Percentiles rank a stretch among this genome's conserved stretches.
These are phyloP conservation scores for Metschnikowia proteae DNA, from an alignment of 805 yeast genomes.

Conservation along the genomic window DNA sequence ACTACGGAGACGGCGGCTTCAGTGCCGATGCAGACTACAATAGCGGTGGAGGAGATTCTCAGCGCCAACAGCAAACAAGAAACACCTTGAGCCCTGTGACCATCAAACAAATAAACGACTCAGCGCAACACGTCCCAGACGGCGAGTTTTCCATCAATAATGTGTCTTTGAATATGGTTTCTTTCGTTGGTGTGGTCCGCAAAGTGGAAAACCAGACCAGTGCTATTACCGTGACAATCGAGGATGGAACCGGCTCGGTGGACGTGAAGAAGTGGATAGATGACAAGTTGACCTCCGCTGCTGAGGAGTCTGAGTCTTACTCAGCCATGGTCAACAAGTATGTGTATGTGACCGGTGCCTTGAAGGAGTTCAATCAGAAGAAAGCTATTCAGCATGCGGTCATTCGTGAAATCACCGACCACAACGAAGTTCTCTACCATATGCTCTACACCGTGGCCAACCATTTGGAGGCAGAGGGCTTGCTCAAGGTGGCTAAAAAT, in stretches of 20 bases:
- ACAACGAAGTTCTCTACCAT: conserved; percentile 67
- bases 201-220: conserved; percentile 57
- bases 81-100: conserved; percentile 56
- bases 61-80: conserved; percentile 16
- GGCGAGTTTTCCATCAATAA: conserved; percentile 60
- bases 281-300: conserved; percentile 26
- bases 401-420: conserved; percentile 54
- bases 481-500: conserved; percentile 19
- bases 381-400: conserved; percentile 63
- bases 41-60: conserved; percentile 11
- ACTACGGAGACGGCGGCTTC: conserved; percentile 21
- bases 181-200: conserved; percentile 68
- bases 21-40: conserved; percentile 12
- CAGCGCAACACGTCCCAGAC: conserved; percentile 60
- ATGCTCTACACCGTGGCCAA: conserved; percentile 58
- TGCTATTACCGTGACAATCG: conserved; percentile 55
- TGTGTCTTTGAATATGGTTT: conserved; percentile 58
- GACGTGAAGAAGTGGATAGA: conserved; percentile 62
- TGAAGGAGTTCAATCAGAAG: conserved; percentile 57
- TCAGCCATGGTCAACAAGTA: conserved; percentile 49
- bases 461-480: conserved; percentile 56
- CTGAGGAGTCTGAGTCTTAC: conserved; percentile 30
- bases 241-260: conserved; percentile 67
- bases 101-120: conserved; percentile 64
- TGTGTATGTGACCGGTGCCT: conserved; percentile 49